These are phyloP conservation scores for Pseudevernia furfuracea DNA, from an alignment of 495 filamentous ascomycete species.

Conservation along the genomic window DNA sequence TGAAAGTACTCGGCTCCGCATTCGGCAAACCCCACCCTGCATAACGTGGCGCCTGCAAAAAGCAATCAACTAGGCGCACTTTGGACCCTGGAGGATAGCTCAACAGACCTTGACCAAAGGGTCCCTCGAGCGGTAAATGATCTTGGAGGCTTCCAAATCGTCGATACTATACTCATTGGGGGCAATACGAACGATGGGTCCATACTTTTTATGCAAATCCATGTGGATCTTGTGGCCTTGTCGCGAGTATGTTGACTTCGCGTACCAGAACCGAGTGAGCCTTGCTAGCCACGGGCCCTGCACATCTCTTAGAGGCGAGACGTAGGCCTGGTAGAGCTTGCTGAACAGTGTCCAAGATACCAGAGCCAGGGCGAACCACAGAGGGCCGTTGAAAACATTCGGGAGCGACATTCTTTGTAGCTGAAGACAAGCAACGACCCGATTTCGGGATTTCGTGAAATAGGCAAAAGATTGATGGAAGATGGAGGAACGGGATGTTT, in stretches of 20 bases:
- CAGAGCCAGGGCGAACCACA: neutral
- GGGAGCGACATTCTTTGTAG: neutral
- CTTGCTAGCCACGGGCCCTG: constrained; percentile 47
- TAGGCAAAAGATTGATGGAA: neutral
- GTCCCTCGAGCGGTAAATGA: constrained; percentile 39
- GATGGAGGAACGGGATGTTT: neutral
- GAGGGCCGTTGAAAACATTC: neutral
- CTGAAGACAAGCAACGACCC: neutral
- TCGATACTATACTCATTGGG: constrained; percentile 46
- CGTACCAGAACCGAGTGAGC: constrained; percentile 51
- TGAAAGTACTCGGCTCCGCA: constrained; percentile 33
- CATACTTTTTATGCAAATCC: constrained; percentile 36
- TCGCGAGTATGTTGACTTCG: constrained; percentile 37
- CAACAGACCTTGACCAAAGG: constrained; percentile 34
- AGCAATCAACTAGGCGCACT: neutral
- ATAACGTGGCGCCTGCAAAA: constrained; percentile 12
- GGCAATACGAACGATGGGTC: constrained; percentile 41
- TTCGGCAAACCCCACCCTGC: constrained; percentile 22
- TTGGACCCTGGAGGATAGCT: constrained; percentile 29
- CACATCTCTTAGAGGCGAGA: constrained; percentile 37
- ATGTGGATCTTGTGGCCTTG: constrained; percentile 42
- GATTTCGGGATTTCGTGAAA: neutral
- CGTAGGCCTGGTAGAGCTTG: neutral
- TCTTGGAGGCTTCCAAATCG: constrained; percentile 36
- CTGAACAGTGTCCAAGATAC: neutral